Base-by-base conservation (phyloP, 2,329 filamentous ascomycete species). In the Biscogniauxia mediterranea region DNA sequence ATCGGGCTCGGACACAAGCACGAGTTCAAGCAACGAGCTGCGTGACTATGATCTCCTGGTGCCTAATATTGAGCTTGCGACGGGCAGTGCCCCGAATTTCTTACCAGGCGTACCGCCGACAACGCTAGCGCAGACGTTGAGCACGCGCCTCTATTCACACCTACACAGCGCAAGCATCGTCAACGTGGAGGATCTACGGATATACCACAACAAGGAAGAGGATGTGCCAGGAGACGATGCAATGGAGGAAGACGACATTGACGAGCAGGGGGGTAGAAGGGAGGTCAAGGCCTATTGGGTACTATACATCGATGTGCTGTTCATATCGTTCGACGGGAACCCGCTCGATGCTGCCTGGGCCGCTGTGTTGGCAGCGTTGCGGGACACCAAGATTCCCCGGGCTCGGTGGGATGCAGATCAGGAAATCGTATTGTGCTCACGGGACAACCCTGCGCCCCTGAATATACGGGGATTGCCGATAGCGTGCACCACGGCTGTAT, bases 241-340 rank as follows among this genome's bases (percentile, higher is more conserved):
- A 17, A 77, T 75, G 52, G 75, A 78, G 11, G 74, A 73, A 6
- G 65, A 67, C 5, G 68, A 64, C 20, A 49, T 53, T 3, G 66
- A 72, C 13, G 61, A 64, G 11, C 71, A 71, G 5, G 66, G 66
- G 0, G 66, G 66, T 1, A 68, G 69, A 20, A 75, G 74, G 42
- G 73, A 77, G 61, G 76, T 94, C 11, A 94, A 91, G 73, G 95
- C 90, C 0, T 98, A 96, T 76, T 99, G 94, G 95, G 89, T 91
- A 9, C 85, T 99, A 20, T 97, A 97, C 76, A 91, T 99, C 66
- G 94, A 98, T 73, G 83, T 97, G n/a, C 85, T 97, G 72, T 95
- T 97, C 77, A 89, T 99, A 67, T 96, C 92, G 0, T 87, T 97
- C 55, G 93, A 97, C 66, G 94, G 94, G 5, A 96, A 95, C 70